Conservation (phyloP, 345 rosid genomes). For the Citrus medica region DNA sequence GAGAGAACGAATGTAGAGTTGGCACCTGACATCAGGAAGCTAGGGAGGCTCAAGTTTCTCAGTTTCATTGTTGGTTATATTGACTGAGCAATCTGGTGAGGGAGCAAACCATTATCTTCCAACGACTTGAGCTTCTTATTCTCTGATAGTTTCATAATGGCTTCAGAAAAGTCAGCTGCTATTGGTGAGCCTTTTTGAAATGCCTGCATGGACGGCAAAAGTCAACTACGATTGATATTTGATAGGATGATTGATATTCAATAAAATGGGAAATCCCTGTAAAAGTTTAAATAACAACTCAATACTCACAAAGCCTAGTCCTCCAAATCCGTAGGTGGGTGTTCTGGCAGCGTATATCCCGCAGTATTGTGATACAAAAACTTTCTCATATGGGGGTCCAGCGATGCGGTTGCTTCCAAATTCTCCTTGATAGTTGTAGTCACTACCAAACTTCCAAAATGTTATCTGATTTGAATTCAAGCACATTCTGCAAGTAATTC, state of each 20-base stretch:
- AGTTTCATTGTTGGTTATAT: not conserved
- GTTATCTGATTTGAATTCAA: constrained; percentile 17
- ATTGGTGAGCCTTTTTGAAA: not conserved
- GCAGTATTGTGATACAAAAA: constrained; percentile 35
- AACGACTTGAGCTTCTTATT: constrained; percentile 15
- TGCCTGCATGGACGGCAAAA: too few species aligned
- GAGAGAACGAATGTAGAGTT: constrained; percentile 36
- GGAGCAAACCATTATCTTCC: constrained; percentile 26
- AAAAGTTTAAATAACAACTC: not conserved
- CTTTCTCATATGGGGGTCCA: constrained; percentile 47
- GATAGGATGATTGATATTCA: too few species aligned
- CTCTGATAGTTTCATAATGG: constrained; percentile 35
- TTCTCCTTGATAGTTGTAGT: constrained; percentile 19
- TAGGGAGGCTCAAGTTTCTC: constrained; percentile 25
- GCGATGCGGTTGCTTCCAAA: constrained; percentile 25
- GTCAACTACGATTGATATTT: too few species aligned
- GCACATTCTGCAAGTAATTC: constrained; percentile 28
- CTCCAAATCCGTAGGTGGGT: constrained; percentile 43
- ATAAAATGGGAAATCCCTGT: too few species aligned
- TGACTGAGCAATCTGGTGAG: constrained; percentile 7
- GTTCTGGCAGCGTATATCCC: constrained; percentile 19
- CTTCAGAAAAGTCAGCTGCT: constrained; percentile 32
- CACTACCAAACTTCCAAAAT: constrained; percentile 15
- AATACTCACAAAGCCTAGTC: constrained; percentile 52
- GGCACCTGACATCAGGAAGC: constrained; percentile 25